Evolutionary conservation across 2,329 filamentous ascomycete genomes (phyloP).

Genomic region (Bipolaris oryzae): DNA sequence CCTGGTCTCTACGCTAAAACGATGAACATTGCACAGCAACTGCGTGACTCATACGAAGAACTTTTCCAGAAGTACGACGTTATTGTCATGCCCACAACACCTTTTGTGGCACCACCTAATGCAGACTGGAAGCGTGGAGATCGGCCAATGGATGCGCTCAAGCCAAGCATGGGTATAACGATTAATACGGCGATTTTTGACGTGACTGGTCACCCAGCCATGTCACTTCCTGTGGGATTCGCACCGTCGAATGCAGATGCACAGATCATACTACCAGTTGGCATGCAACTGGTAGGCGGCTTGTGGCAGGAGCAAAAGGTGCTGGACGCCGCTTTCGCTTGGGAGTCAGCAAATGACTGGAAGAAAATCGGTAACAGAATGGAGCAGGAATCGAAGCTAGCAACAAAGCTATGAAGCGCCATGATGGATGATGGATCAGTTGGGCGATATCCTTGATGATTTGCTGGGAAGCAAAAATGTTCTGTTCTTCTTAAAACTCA

Average conservation of each 20-base stretch:
- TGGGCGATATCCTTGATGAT: neutral
- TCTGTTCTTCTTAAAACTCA: neutral
- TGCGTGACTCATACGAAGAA: slow-evolving; percentile 49
- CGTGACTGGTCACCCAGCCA: slow-evolving; percentile 40
- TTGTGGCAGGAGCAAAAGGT: slow-evolving; percentile 47
- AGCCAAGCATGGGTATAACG: slow-evolving; percentile 38
- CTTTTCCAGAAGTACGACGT: slow-evolving; percentile 48
- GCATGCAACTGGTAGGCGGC: slow-evolving; percentile 50
- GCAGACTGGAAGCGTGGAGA: slow-evolving; percentile 34
- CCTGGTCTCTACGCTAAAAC: slow-evolving; percentile 51
- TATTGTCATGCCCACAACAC: slow-evolving; percentile 51
- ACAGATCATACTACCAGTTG: slow-evolving; percentile 42
- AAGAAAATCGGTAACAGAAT: slow-evolving; percentile 11
- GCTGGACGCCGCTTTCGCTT: slow-evolving; percentile 34
- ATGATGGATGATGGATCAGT: neutral
- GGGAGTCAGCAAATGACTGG: slow-evolving; percentile 40
- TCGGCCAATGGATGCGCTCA: slow-evolving; percentile 35
- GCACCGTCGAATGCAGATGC: slow-evolving; percentile 28
- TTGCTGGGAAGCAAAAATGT: neutral
- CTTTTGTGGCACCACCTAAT: slow-evolving; percentile 32
- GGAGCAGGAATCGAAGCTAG: slow-evolving; percentile 11
- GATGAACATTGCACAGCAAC: slow-evolving; percentile 48
- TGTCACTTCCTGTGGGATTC: slow-evolving; percentile 38
- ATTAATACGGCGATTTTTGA: slow-evolving; percentile 41
- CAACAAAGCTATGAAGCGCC: slow-evolving; percentile 19